phyloP scores from a whole-genome alignment of 2,329 filamentous ascomycete species.

The Trichoderma sp. region DNA sequence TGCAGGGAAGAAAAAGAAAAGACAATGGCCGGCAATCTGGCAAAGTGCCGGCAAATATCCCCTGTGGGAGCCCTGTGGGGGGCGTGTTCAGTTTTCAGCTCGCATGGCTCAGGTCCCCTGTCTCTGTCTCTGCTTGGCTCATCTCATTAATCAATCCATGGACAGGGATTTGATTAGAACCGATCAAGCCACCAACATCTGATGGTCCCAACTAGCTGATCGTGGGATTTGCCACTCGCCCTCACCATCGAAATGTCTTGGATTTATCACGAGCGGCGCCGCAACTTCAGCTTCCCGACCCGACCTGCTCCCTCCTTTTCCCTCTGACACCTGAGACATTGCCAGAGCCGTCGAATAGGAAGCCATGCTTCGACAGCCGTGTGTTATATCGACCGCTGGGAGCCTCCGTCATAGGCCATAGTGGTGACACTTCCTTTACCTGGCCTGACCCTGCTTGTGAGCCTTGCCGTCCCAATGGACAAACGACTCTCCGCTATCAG shows the following conservation, averaged over 20 bases:
- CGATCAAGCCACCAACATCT: constrained; percentile 18
- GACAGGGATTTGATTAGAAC: constrained; percentile 2
- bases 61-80: not conserved
- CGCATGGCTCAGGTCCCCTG: constrained; percentile 1
- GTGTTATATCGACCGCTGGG: constrained; percentile 1
- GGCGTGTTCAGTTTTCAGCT: constrained; percentile 4
- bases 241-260: constrained; percentile 16
- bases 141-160: constrained; percentile 6
- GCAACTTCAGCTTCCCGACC: not conserved
- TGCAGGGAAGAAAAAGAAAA: constrained; percentile 6
- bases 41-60: not conserved
- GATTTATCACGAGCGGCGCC: constrained; percentile 10
- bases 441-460: constrained; percentile 12
- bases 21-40: constrained; percentile 14
- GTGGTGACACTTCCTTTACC: constrained; percentile 6
- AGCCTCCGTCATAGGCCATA: not conserved
- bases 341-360: not conserved
- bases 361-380: not conserved
- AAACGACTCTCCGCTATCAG: constrained; percentile 1
- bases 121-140: constrained; percentile 5
- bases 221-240: not conserved
- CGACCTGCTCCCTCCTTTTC: not conserved
- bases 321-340: constrained; percentile 7
- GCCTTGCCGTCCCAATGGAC: not conserved
- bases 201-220: constrained; percentile 9